These are phyloP conservation scores for Termitomyces sp. DNA, from an alignment of 768 basidiomycete genomes.

Conservation along the genomic window DNA sequence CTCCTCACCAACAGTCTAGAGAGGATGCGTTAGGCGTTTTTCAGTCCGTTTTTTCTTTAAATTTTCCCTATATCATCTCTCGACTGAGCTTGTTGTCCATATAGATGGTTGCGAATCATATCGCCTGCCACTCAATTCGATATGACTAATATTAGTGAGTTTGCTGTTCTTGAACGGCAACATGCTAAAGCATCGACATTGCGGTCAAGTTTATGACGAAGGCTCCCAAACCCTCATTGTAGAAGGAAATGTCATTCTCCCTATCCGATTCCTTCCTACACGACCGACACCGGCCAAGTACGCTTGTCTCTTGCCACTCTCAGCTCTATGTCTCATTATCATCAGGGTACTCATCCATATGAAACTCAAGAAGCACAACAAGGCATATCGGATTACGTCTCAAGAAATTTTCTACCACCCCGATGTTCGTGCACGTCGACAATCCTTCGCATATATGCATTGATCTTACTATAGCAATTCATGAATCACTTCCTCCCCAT, in stretches of 20 bases:
- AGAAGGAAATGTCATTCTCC: conserved; percentile 51
- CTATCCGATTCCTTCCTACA: conserved; percentile 41
- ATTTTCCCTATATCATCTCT: neutral
- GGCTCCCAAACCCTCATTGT: conserved; percentile 34
- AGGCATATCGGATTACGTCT: conserved; percentile 36
- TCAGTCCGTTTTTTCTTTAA: conserved; percentile 32
- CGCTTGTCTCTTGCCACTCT: conserved; percentile 1
- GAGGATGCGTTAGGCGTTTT: conserved; percentile 51
- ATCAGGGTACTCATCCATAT: conserved; percentile 43
- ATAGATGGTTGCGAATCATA: conserved; percentile 59
- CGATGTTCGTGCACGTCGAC: conserved; percentile 16
- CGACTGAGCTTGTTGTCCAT: neutral
- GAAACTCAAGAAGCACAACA: conserved; percentile 38
- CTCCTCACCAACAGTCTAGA: conserved; percentile 42
- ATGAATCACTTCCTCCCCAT: conserved; percentile 17
- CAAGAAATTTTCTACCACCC: conserved; percentile 45
- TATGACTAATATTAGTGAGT: conserved; percentile 39
- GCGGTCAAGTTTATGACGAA: conserved; percentile 40
- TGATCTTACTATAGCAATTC: conserved; percentile 16
- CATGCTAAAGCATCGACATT: neutral
- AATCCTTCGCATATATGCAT: conserved; percentile 2
- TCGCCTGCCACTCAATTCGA: conserved; percentile 42
- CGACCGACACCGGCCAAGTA: conserved; percentile 41
- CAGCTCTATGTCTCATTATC: neutral
- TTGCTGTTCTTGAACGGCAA: neutral